Base-by-base conservation (phyloP, 2,329 filamentous ascomycete species). In the Claviceps fusiformis region DNA sequence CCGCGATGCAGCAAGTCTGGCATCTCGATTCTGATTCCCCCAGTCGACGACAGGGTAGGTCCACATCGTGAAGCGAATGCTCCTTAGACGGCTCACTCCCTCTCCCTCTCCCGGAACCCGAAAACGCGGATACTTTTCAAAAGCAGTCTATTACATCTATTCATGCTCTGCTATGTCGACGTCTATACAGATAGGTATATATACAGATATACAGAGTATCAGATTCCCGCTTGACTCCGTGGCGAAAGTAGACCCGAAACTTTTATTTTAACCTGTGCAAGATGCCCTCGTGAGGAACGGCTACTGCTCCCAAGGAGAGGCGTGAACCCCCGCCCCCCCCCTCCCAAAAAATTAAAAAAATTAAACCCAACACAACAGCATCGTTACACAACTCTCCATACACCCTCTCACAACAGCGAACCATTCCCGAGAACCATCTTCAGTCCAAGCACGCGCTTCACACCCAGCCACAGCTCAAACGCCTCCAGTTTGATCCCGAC, bases 401-500 rank as follows among this genome's bases (percentile, higher is more conserved):
- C 31, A 5, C 31, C 9, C 5, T 33, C 58, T 55, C 56, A 55
- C 53, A 68, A 54, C 53, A 59, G 59, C 55, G 60, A 49, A 5
- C 45, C 50, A 15, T 58, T 59, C 19, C 62, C 62, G 61, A 70
- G 62, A 56, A 64, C n/a, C 17, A 56, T 57, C 54, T 60, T 61
- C 29, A 70, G 44, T 5, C 72, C 72, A 15, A 74, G 53, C 39
- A 74, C 61, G 55, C 80, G 73, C 70, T 82, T 81, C 6, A 78
- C 59, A 33, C 69, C 70, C 39, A 86, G 67, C 78, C 79, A 84
- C 46, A 80, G 63, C 70, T 86, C 83, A 67, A 85, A 85, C 7
- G 72, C 71, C 61, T 80, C 78, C 37, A 87, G 71, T 71, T 84
- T 85, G 45, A 81, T 60, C 68, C 82, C 79, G 5, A 86, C 80